Evolutionary conservation across 1,139 yeast genomes (phyloP), one percentile per base, ranked within the genome.

Genomic region (Zhuliangozyma blackwelliae): DNA sequence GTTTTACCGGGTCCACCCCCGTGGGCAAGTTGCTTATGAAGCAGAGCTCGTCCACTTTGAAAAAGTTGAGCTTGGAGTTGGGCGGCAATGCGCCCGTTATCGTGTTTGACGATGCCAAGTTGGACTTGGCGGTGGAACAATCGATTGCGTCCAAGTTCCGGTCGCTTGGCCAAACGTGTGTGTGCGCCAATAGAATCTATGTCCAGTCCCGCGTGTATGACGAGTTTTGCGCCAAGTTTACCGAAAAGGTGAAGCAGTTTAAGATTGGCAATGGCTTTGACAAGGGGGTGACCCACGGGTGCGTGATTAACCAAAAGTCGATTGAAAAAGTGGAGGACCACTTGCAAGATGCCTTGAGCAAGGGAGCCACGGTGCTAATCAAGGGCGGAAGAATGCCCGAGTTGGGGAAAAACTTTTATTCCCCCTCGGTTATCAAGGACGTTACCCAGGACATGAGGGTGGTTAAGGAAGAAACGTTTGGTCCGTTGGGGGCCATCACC

Each of bases 121-220:
- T 73, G 11, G 75, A 69, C 29, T 59, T 63, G 36, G 78, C 79
- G 1, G 67, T 72, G 35, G 65, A 59, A 38, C 78, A 72, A 52
- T 65, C 55, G 63, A 77, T 63, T 66, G 80, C 59, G 54, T 82
- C 56, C 63, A 76, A 52, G 66, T 82, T 57, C 66, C 82, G 67
- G 71, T 82, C 67, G 67, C 82, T 72, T 75, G 97, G 97, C 31
- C 96, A 89, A 63, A 82, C 88, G 36, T 89, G 97, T 68, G 87
- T 94, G 30, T 88, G 95, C 38, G 88, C 90, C 40, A 88, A 92
- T 44, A 72, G 97, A 46, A 73, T 88, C 29, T 84, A 83, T 48
- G 84, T 87, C 25, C 89, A 87, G 48, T 80, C 75, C 38, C 60
- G 69, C 2, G 63, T 87, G 29, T 83, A 84, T 55, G 94, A 87